Percentiles rank a stretch among this genome's conserved stretches.
phyloP scores from a whole-genome alignment of 768 basidiomycete genomes.

The Rhizopogon salebrosus region DNA sequence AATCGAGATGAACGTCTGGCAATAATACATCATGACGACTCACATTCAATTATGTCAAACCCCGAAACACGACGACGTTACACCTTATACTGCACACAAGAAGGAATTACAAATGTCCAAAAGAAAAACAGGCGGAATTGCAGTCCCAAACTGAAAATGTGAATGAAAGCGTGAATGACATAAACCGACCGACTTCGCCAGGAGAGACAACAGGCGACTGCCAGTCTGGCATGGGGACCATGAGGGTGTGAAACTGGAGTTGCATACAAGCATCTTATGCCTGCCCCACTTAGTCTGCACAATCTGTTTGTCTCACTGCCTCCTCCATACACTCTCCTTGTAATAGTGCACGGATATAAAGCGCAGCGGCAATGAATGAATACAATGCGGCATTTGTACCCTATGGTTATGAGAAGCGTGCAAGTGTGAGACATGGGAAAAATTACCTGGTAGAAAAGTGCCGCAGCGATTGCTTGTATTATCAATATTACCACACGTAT shows the following conservation, averaged over 20 bases:
- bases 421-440: background rate
- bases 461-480: constrained; percentile 55
- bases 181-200: background rate
- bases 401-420: constrained; percentile 29
- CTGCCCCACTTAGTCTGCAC: constrained; percentile 41
- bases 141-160: background rate
- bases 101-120: background rate
- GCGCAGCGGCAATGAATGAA: constrained; percentile 64
- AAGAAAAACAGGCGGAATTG: background rate
- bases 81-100: background rate
- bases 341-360: constrained; percentile 61
- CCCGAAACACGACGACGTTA: too few relatives aligned
- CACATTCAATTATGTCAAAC: too few relatives aligned
- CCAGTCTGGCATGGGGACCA: background rate
- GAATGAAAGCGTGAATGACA: background rate
- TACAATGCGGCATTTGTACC: constrained; percentile 81
- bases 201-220: background rate
- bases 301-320: constrained; percentile 56
- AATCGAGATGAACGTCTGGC: background rate
- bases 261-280: constrained; percentile 35
- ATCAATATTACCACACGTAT: constrained; percentile 58
- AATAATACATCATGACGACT: too few relatives aligned
- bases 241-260: background rate
- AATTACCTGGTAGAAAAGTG: constrained; percentile 74
- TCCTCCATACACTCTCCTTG: constrained; percentile 70